phyloP scores from a whole-genome alignment of 495 filamentous ascomycete genomes.

The Talaromyces nanjingensis region DNA sequence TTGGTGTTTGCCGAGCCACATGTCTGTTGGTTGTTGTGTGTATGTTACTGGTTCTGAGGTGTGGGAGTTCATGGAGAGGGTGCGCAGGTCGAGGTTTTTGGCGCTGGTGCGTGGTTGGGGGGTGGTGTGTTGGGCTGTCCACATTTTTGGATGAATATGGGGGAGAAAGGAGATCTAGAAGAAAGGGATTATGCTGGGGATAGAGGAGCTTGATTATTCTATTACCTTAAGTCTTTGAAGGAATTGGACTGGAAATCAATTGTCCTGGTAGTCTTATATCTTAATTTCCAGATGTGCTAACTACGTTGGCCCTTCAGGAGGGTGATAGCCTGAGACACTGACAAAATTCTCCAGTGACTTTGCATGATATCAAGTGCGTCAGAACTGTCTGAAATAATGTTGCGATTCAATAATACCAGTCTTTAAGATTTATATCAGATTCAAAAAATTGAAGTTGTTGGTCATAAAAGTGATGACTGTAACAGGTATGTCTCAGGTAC shows the following conservation, averaged over 20 bases:
- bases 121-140: background rate
- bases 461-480: background rate
- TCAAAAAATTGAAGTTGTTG: background rate
- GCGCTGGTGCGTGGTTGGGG: background rate
- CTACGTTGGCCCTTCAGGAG: too few relatives aligned
- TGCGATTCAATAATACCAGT: background rate
- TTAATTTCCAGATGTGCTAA: too few relatives aligned
- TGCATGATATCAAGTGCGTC: background rate
- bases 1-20: background rate
- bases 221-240: background rate
- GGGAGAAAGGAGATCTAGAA: background rate
- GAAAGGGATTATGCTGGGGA: too few relatives aligned
- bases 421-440: background rate
- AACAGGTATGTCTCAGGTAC: background rate
- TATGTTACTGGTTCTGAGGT: background rate
- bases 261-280: background rate
- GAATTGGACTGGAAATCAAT: background rate
- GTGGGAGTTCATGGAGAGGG: background rate
- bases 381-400: background rate
- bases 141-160: background rate
- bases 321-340: background rate
- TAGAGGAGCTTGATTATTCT: background rate
- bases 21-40: background rate
- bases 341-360: background rate
- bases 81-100: slow-evolving; percentile 3